Base-by-base conservation (phyloP, 2,329 filamentous ascomycete species). In the Cercospora sp. region DNA sequence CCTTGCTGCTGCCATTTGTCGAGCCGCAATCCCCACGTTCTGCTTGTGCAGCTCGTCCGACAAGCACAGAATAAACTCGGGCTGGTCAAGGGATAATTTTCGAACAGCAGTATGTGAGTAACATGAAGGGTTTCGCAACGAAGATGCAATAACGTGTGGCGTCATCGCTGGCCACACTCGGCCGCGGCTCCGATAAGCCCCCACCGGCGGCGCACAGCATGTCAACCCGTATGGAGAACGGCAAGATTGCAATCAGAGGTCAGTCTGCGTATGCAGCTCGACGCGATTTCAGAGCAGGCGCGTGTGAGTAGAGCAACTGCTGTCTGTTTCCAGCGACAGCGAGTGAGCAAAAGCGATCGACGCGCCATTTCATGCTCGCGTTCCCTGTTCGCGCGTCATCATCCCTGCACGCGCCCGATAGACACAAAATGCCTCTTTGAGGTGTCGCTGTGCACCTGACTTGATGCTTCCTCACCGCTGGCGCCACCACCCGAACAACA, bases 321-420 rank as follows among this genome's bases (percentile, higher is more conserved):
- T 51, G 18, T 23, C 45, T 51, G 4, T 13, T 23, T 51, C 18
- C 45, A 51, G 26, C 20, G 20, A 51, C 9, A 23, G 18, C 20
- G 20, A 10, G 45, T 8, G 45, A 23, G 45, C 9, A 26, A n/a
- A 23, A 51, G 45, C 12, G 45, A 51, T 51, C 45, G 45, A 51
- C 45, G 18, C 45, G 45, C 23, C 9, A 59, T 18, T 31, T 59
- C 18, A 33, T 18, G 31, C 28, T 59, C 36, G 36, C 36, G 36
- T 42, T 60, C 18, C 58, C 26, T 26, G 58, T 31, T 65, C 42
- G 23, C 63, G 48, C 45, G 55, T 58, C 63, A 59, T 60, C 33
- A 65, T 65, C 63, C 63, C 57, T 60, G 63, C 42, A 26, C 33
- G 42, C 62, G 51, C 57, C 62, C 53, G 45, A 51, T 23, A 51